Conservation (phyloP, 495 filamentous ascomycete species). For the Friedmanniomyces endolithicus region DNA sequence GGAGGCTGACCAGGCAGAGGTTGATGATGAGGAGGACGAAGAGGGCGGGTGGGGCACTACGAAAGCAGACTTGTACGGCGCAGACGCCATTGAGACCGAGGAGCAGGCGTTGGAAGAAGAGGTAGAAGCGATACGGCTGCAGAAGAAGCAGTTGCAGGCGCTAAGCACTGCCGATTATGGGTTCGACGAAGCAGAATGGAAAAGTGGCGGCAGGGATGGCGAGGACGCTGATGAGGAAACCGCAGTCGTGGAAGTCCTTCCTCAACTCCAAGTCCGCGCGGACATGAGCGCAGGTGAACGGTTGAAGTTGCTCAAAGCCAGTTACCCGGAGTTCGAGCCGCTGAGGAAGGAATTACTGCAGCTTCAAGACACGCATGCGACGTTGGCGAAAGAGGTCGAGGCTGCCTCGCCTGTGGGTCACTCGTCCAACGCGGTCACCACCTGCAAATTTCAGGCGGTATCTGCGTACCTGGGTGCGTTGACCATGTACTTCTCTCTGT, state of each 20-base stretch:
- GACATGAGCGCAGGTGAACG: slow-evolving; percentile 66
- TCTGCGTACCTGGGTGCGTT: slow-evolving; percentile 74
- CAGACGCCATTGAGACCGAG: slow-evolving; percentile 80
- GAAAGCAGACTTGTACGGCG: slow-evolving; percentile 83
- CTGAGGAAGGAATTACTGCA: slow-evolving; percentile 66
- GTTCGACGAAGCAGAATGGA: slow-evolving; percentile 83
- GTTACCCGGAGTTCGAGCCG: slow-evolving; percentile 86
- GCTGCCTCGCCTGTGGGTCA: background rate
- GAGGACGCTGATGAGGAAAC: slow-evolving; percentile 35
- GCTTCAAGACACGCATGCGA: slow-evolving; percentile 51
- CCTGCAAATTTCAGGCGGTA: slow-evolving; percentile 52
- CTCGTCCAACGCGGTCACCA: slow-evolving; percentile 4
- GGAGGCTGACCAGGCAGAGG: slow-evolving; percentile 33
- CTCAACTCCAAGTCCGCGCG: slow-evolving; percentile 66
- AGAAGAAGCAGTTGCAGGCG: slow-evolving; percentile 74
- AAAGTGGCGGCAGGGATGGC: slow-evolving; percentile 31
- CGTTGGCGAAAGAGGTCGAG: slow-evolving; percentile 30
- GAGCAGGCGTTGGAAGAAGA: slow-evolving; percentile 88
- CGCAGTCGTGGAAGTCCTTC: slow-evolving; percentile 69
- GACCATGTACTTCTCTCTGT: slow-evolving; percentile 84
- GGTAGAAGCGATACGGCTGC: slow-evolving; percentile 69
- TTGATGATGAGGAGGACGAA: slow-evolving; percentile 57
- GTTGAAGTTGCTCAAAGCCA: slow-evolving; percentile 57
- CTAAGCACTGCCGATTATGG: slow-evolving; percentile 86
- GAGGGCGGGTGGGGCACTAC: slow-evolving; percentile 75